These are phyloP conservation scores for Grosmannia penicillata DNA, from an alignment of 2,329 filamentous ascomycete species.

Conservation along the genomic window DNA sequence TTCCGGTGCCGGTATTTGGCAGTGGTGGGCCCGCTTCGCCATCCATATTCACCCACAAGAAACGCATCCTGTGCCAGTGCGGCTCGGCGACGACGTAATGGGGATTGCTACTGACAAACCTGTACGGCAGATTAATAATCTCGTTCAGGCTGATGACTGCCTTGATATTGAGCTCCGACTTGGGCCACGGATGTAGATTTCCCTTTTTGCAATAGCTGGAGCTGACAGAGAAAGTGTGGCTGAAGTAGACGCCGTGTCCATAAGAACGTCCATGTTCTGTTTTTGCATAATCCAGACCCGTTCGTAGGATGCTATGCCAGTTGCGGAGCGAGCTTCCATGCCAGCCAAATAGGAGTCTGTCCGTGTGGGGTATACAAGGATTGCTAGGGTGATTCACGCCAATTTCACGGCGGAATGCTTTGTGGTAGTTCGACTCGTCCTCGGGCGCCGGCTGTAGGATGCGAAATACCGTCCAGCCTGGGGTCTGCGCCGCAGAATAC, in stretches of 20 bases:
- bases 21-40: too few species aligned
- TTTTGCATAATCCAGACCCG: constrained; percentile 60
- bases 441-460: constrained; percentile 82
- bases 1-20: too few species aligned
- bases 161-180: constrained; percentile 45
- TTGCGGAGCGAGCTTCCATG: constrained; percentile 66
- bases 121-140: constrained; percentile 56
- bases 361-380: too few species aligned
- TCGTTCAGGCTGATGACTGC: constrained; percentile 65
- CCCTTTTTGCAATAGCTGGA: constrained; percentile 25
- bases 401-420: constrained; percentile 31
- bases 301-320: constrained; percentile 82
- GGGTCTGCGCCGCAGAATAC: neutral
- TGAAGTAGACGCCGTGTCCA: constrained; percentile 75
- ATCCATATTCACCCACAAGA: too few species aligned
- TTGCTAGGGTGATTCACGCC: constrained; percentile 41
- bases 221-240: constrained; percentile 42
- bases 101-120: constrained; percentile 41
- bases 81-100: constrained; percentile 60
- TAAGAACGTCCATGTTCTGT: constrained; percentile 50
- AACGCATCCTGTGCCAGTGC: constrained; percentile 92
- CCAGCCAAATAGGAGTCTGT: constrained; percentile 84
- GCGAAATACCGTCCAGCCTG: constrained; percentile 62
- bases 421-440: constrained; percentile 62
- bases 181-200: constrained; percentile 36